Evolutionary conservation across 1,284 basidiomycete species (phyloP).

Genomic region (Mycena sp.): DNA sequence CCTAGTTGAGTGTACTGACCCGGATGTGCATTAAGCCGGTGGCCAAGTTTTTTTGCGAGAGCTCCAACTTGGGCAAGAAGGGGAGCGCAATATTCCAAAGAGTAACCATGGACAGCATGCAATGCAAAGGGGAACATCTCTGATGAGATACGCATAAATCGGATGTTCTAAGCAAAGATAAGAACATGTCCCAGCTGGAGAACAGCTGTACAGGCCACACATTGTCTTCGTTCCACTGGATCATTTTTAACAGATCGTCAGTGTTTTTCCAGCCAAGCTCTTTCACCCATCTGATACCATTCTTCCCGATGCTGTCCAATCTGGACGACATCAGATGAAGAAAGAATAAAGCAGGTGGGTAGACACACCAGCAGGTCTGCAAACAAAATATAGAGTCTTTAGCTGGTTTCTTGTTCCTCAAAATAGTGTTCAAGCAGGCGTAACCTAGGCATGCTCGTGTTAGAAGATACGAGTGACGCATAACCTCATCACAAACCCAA

Average conservation of each 20-base stretch:
- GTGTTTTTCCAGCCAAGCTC: conserved; percentile 82
- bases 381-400: conserved; percentile 76
- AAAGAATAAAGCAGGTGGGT: neutral
- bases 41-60: conserved; percentile 80
- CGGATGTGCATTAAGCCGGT: conserved; percentile 88
- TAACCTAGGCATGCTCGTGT: conserved; percentile 54
- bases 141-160: conserved; percentile 85
- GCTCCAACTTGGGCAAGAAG: conserved; percentile 68
- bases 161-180: conserved; percentile 58
- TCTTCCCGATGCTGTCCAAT: conserved; percentile 82
- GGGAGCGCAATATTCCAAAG: conserved; percentile 72
- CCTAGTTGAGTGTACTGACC: conserved; percentile 90
- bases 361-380: conserved; percentile 65
- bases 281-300: conserved; percentile 84
- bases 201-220: conserved; percentile 43
- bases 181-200: neutral
- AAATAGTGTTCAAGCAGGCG: conserved; percentile 87
- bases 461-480: too few relatives aligned
- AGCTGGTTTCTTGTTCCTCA: conserved; percentile 75
- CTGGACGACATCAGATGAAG: conserved; percentile 43
- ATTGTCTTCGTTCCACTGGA: conserved; percentile 89
- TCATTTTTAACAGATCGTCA: conserved; percentile 75
- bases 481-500: too few relatives aligned
- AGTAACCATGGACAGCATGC: conserved; percentile 83
- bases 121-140: conserved; percentile 95